phyloP scores from a whole-genome alignment of 2,329 filamentous ascomycete genomes.

The Ophiobolus disseminans region DNA sequence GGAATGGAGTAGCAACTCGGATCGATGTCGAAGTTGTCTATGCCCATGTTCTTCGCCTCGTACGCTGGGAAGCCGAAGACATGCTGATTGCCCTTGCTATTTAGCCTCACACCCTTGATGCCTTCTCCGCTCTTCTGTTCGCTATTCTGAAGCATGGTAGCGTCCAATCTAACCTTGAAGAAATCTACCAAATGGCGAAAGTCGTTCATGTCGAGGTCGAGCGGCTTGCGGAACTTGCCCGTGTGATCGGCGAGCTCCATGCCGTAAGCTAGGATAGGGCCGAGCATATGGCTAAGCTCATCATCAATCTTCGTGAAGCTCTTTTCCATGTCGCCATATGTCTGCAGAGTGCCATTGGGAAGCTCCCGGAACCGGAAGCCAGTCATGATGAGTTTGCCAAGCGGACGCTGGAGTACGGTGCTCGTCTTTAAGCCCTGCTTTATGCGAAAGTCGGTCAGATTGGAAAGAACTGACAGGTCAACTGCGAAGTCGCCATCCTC shows the following conservation, averaged over 20 bases:
- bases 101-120: background rate
- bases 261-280: background rate
- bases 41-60: too few species aligned
- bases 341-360: background rate
- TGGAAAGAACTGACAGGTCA: background rate
- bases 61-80: too few species aligned
- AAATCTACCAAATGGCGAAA: constrained; percentile 14
- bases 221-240: background rate
- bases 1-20: too few species aligned
- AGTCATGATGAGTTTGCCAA: background rate
- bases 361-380: background rate
- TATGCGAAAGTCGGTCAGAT: background rate
- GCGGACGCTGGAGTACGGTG: background rate
- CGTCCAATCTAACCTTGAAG: constrained; percentile 1
- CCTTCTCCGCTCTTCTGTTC: background rate
- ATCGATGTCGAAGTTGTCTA: too few species aligned
- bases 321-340: background rate
- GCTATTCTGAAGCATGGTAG: background rate
- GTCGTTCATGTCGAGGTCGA: background rate
- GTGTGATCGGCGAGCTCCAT: too few species aligned
- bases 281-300: background rate
- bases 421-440: background rate
- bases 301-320: background rate
- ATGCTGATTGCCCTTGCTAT: too few species aligned
- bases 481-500: background rate